A percentile compares a stretch with the other conserved stretches of the same genome.
Evolutionary conservation across 164 flowering plant species (phyloP).

Genomic region (Kalanchoe fedtschenkoi): DNA sequence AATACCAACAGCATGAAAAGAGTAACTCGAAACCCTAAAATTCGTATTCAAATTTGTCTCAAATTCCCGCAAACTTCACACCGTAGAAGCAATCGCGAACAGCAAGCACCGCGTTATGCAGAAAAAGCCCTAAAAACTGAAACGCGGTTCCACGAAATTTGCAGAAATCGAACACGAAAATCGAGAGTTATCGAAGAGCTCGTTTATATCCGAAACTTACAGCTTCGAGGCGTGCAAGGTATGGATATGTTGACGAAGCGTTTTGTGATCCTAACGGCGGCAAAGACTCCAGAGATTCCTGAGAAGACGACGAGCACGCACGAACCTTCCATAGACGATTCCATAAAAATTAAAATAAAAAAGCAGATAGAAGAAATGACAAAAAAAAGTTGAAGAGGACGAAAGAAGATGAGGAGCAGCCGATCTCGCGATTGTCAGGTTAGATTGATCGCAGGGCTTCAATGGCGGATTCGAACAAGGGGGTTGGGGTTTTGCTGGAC

Average conservation of each 20-base stretch:
- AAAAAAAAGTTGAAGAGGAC: background rate
- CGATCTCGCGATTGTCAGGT: background rate
- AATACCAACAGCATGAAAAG: background rate
- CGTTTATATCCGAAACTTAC: constrained; percentile 10
- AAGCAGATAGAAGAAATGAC: background rate
- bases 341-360: constrained; percentile 20
- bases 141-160: background rate
- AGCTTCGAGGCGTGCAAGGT: constrained; percentile 27
- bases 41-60: background rate
- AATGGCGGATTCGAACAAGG: too few relatives aligned
- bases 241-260: constrained; percentile 17
- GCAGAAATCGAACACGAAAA: constrained; percentile 4
- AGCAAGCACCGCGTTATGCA: background rate
- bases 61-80: background rate
- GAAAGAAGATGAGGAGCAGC: background rate
- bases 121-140: background rate
- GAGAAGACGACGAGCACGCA: constrained; percentile 10
- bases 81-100: background rate
- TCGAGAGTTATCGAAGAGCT: background rate
- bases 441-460: background rate
- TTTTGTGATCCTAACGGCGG: constrained; percentile 17
- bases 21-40: constrained; percentile 12
- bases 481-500: constrained; percentile 6
- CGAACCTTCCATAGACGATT: constrained; percentile 32
- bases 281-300: constrained; percentile 14